Conservation (phyloP, 2,329 filamentous ascomycete genomes). For the Verticillium nonalfalfae region DNA sequence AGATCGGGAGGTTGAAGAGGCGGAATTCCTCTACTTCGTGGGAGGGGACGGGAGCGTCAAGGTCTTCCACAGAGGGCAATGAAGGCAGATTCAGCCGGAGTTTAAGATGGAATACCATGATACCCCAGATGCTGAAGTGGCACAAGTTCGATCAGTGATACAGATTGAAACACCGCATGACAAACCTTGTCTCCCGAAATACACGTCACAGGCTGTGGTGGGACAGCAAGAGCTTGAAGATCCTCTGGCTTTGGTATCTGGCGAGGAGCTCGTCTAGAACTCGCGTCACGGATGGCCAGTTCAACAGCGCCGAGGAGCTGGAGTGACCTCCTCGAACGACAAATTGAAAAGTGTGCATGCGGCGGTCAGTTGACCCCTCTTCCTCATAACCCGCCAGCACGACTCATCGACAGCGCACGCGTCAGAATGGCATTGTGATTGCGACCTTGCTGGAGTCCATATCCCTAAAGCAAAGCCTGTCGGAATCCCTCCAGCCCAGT, state of each 20-base stretch:
- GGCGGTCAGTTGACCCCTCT: background rate
- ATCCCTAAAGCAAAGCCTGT: slow-evolving; percentile 3
- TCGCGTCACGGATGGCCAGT: background rate
- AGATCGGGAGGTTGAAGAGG: slow-evolving; percentile 39
- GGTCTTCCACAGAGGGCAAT: slow-evolving; percentile 77
- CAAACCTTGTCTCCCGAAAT: background rate
- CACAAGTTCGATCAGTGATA: background rate
- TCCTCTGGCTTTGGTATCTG: background rate
- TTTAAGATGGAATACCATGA: background rate
- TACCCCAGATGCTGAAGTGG: background rate
- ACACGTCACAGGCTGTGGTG: no score
- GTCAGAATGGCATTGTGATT: slow-evolving; percentile 3
- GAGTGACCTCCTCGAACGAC: background rate
- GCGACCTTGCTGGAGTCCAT: slow-evolving; percentile 4
- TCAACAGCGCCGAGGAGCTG: background rate
- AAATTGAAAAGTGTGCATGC: background rate
- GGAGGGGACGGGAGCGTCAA: slow-evolving; percentile 71
- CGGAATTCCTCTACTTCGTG: slow-evolving; percentile 77
- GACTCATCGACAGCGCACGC: background rate
- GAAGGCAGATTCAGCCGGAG: background rate
- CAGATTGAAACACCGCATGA: background rate
- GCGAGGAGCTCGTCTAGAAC: background rate
- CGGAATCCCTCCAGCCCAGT: slow-evolving; percentile 1
- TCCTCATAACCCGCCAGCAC: background rate
- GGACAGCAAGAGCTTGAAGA: background rate